Conservation (phyloP, 1,284 basidiomycete genomes). For the Termitomyces sp. region DNA sequence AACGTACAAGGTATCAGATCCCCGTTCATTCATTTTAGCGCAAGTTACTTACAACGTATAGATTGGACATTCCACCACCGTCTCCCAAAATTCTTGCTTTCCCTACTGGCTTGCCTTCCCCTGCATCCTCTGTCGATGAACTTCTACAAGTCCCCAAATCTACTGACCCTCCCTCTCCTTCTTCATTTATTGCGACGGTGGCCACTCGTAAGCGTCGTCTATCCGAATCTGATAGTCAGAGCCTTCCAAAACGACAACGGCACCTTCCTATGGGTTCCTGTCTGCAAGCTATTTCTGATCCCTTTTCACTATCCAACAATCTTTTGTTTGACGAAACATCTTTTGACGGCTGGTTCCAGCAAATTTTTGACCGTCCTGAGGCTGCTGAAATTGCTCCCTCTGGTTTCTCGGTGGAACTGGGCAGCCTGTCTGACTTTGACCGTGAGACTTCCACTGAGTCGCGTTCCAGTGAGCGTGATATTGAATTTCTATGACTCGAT, state of each 20-base stretch:
- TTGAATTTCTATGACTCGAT: not conserved
- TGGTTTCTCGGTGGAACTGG: constrained; percentile 15
- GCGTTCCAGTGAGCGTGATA: not conserved
- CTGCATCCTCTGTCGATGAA: constrained; percentile 6
- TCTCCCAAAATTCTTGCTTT: constrained; percentile 2
- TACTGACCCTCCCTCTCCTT: not conserved
- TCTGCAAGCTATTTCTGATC: constrained; percentile 26
- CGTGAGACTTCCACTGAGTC: not conserved
- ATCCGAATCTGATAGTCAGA: constrained; percentile 24
- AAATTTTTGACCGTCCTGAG: constrained; percentile 23
- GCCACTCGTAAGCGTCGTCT: constrained; percentile 26
- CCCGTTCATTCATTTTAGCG: not conserved
- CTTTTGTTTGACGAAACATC: constrained; percentile 12
- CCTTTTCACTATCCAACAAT: constrained; percentile 16
- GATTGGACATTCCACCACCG: not conserved
- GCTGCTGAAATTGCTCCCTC: constrained; percentile 13
- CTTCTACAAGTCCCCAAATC: not conserved
- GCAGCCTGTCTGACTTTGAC: constrained; percentile 2
- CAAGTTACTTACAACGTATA: too few species aligned
- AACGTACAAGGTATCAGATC: not conserved
- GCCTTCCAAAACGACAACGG: constrained; percentile 22
- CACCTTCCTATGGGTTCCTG: constrained; percentile 14
- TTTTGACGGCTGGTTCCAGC: constrained; percentile 22
- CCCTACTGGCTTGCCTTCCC: constrained; percentile 10
- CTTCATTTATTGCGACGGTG: too few species aligned